These are phyloP conservation scores for Aristolochia contorta DNA, from an alignment of 164 flowering plant species.

Conservation along the genomic window DNA sequence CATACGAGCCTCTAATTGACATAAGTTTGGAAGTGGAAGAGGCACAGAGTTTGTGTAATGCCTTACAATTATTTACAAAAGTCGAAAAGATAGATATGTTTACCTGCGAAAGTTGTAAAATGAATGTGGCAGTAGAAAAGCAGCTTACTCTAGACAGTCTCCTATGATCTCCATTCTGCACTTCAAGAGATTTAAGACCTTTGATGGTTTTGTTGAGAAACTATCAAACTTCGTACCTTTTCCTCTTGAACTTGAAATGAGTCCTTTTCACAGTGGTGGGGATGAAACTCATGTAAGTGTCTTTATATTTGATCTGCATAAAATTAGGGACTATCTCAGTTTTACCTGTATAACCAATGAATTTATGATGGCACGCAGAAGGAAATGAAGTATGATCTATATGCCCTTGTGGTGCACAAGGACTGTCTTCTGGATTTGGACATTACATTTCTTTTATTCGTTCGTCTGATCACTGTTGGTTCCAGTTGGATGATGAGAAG, in stretches of 20 bases:
- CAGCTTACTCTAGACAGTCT: slow-evolving; percentile 54
- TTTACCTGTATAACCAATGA: background rate
- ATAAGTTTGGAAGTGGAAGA: slow-evolving; percentile 86
- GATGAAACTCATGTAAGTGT: slow-evolving; percentile 38
- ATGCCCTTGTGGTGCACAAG: slow-evolving; percentile 81
- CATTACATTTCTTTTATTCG: slow-evolving; percentile 77
- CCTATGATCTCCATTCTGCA: slow-evolving; percentile 63
- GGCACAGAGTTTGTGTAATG: slow-evolving; percentile 42
- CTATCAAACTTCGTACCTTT: slow-evolving; percentile 51
- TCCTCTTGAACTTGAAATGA: slow-evolving; percentile 71
- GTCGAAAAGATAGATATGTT: slow-evolving; percentile 69
- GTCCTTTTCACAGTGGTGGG: slow-evolving; percentile 33
- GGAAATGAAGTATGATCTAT: slow-evolving; percentile 54
- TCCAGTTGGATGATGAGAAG: slow-evolving; percentile 64
- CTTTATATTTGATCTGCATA: background rate
- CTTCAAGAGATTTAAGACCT: slow-evolving; percentile 79
- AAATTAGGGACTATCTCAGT: background rate
- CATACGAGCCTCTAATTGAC: slow-evolving; percentile 61
- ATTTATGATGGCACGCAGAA: slow-evolving; percentile 14
- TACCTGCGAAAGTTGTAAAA: slow-evolving; percentile 61
- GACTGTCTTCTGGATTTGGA: slow-evolving; percentile 46
- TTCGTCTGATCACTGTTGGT: slow-evolving; percentile 61
- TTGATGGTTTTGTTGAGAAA: slow-evolving; percentile 61
- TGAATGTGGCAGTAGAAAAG: slow-evolving; percentile 58
- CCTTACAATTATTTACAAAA: slow-evolving; percentile 70